Percentiles rank a stretch among this genome's conserved stretches.
phyloP scores from a whole-genome alignment of 495 filamentous ascomycete species.

The Articulospora tetracladia region DNA sequence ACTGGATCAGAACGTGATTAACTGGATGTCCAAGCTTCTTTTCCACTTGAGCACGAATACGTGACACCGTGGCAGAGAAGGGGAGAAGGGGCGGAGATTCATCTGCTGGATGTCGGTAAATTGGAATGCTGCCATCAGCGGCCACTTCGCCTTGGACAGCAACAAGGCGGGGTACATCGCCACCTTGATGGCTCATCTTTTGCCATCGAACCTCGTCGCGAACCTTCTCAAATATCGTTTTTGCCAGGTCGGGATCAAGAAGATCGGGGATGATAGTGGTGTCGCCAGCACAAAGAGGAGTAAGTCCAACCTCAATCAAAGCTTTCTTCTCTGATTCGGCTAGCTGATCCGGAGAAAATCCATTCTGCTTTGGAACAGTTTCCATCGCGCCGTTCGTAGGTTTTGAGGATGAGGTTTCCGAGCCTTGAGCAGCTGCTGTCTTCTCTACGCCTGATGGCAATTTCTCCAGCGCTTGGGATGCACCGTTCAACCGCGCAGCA shows the following conservation, averaged over 20 bases:
- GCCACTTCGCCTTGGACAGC: conserved; percentile 76
- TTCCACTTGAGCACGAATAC: conserved; percentile 65
- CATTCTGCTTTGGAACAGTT: not conserved
- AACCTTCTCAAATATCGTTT: conserved; percentile 66
- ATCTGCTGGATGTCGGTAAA: conserved; percentile 93
- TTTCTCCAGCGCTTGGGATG: conserved; percentile 9
- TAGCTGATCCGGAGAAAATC: not conserved
- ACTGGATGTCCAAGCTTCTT: conserved; percentile 70
- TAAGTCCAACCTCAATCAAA: conserved; percentile 6
- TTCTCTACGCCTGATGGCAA: not conserved
- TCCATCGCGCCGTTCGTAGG: not conserved
- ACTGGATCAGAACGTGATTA: conserved; percentile 91
- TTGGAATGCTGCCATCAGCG: conserved; percentile 73
- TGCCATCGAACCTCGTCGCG: conserved; percentile 81
- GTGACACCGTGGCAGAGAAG: conserved; percentile 68
- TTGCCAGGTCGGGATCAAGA: conserved; percentile 44
- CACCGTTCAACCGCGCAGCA: not conserved
- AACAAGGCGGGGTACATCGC: conserved; percentile 90
- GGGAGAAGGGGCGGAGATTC: conserved; percentile 74
- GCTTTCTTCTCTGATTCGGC: not conserved
- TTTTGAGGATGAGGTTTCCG: not conserved
- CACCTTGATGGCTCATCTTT: conserved; percentile 87
- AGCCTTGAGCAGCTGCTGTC: no score
- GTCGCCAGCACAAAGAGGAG: conserved; percentile 65
- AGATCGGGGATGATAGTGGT: conserved; percentile 71